A percentile compares a stretch with the other conserved stretches of the same genome.
Evolutionary conservation across 495 filamentous ascomycete genomes (phyloP).

Genomic region (Neurospora cerealis): DNA sequence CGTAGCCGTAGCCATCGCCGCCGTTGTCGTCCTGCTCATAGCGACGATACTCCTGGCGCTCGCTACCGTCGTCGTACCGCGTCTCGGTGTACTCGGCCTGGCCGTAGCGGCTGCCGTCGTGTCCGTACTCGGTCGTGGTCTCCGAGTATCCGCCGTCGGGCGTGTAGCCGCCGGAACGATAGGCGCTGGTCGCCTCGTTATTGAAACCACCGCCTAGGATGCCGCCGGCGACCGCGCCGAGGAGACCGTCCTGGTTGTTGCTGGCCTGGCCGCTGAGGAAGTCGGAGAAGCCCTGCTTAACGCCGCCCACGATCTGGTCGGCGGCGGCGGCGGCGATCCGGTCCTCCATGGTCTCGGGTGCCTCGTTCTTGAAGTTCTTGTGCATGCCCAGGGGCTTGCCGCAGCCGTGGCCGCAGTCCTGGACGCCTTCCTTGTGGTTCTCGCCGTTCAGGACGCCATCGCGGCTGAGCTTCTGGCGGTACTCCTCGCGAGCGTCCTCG

Average conservation of each 20-base stretch:
- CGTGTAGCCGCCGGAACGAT: slow-evolving; percentile 21
- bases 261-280: slow-evolving; percentile 17
- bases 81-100: slow-evolving; percentile 37
- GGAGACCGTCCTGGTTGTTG: slow-evolving; percentile 28
- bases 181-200: slow-evolving; percentile 31
- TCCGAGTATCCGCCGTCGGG: slow-evolving; percentile 35
- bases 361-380: slow-evolving; percentile 30
- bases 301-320: slow-evolving; percentile 35
- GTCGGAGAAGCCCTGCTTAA: slow-evolving; percentile 32
- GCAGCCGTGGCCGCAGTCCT: slow-evolving; percentile 78
- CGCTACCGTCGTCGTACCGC: slow-evolving; percentile 31
- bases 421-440: slow-evolving; percentile 79
- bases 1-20: slow-evolving; percentile 24
- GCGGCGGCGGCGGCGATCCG: slow-evolving; percentile 35
- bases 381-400: slow-evolving; percentile 44
- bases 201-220: slow-evolving; percentile 36
- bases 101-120: slow-evolving; percentile 34
- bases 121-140: slow-evolving; percentile 35
- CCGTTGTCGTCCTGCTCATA: slow-evolving; percentile 30
- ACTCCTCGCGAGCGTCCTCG: slow-evolving; percentile 47
- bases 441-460: slow-evolving; percentile 62
- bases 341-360: slow-evolving; percentile 29
- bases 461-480: slow-evolving; percentile 63
- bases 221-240: slow-evolving; percentile 35
- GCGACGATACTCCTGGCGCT: slow-evolving; percentile 34